Conservation (phyloP, 2,329 filamentous ascomycete genomes). For the Chaetoscypha palmicola region DNA sequence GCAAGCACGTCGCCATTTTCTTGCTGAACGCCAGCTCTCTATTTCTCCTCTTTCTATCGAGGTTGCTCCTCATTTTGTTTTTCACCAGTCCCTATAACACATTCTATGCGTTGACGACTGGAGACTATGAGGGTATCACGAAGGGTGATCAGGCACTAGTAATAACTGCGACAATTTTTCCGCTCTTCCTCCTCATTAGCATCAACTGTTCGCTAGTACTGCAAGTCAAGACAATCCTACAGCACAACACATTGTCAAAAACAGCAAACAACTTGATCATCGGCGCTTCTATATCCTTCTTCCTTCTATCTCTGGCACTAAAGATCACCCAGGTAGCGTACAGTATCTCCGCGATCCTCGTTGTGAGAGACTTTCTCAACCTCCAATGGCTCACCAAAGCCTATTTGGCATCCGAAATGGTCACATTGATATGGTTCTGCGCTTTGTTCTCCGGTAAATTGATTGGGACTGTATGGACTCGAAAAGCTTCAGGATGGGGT, state of each 20-base stretch:
- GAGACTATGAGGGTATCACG: constrained; percentile 40
- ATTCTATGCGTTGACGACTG: constrained; percentile 42
- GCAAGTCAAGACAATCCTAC: constrained; percentile 56
- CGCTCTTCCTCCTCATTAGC: constrained; percentile 44
- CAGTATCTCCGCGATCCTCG: constrained; percentile 31
- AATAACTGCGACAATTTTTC: constrained; percentile 42
- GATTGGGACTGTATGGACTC: constrained; percentile 47
- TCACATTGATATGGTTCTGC: constrained; percentile 56
- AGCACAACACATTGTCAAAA: constrained; percentile 35
- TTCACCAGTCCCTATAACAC: constrained; percentile 45
- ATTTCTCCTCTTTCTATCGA: constrained; percentile 45
- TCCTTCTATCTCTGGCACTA: constrained; percentile 44
- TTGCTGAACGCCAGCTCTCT: constrained; percentile 52
- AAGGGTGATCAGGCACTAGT: constrained; percentile 38
- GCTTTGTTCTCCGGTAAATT: constrained; percentile 56
- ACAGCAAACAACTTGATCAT: constrained; percentile 37
- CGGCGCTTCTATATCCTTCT: constrained; percentile 40
- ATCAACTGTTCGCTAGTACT: constrained; percentile 54
- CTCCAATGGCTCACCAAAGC: constrained; percentile 37
- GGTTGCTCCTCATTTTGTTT: constrained; percentile 41
- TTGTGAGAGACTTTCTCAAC: constrained; percentile 17
- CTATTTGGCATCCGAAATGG: constrained; percentile 44
- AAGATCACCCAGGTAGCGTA: constrained; percentile 45
- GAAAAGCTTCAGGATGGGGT: constrained; percentile 48
- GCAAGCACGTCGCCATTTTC: constrained; percentile 50